Conservation (phyloP, 192 early-diverging fungal genomes). For the Entrophospora sp. region DNA sequence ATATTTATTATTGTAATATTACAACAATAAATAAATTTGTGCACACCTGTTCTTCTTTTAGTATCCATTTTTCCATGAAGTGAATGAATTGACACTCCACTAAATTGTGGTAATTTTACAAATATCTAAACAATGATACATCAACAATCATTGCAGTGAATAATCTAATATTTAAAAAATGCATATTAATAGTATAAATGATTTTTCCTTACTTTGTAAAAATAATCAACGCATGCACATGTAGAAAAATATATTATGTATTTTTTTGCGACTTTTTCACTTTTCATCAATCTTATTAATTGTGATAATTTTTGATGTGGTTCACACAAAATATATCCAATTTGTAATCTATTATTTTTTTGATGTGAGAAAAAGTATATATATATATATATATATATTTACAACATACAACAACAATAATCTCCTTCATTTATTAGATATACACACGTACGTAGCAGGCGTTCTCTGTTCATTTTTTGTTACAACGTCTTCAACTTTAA, state of each 20-base stretch:
- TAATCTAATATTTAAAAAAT: not conserved
- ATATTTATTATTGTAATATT: not conserved
- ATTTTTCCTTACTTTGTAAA: slow-evolving; percentile 45
- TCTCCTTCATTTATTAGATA: not conserved
- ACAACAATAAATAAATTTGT: not conserved
- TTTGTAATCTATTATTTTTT: slow-evolving; percentile 42
- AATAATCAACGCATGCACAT: slow-evolving; percentile 94
- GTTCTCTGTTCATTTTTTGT: slow-evolving; percentile 47
- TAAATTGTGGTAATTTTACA: slow-evolving; percentile 35
- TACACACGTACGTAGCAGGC: slow-evolving; percentile 43
- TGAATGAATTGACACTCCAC: slow-evolving; percentile 52
- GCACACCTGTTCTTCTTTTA: slow-evolving; percentile 59
- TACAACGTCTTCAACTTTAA: slow-evolving; percentile 71
- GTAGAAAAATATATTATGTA: slow-evolving; percentile 94
- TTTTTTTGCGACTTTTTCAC: slow-evolving; percentile 54
- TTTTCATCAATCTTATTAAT: slow-evolving; percentile 56
- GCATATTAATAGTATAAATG: not conserved
- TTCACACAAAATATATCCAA: slow-evolving; percentile 67
- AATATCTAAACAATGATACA: slow-evolving; percentile 32
- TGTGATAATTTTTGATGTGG: slow-evolving; percentile 77
- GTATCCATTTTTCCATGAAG: slow-evolving; percentile 93
- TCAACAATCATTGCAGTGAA: not conserved
- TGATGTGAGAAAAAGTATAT: too few species aligned
- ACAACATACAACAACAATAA: too few species aligned
- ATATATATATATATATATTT: too few species aligned